Percentiles rank a stretch among this genome's conserved stretches.
These are phyloP conservation scores for Chaetomium fimeti DNA, from an alignment of 495 filamentous ascomycete genomes.

Conservation along the genomic window DNA sequence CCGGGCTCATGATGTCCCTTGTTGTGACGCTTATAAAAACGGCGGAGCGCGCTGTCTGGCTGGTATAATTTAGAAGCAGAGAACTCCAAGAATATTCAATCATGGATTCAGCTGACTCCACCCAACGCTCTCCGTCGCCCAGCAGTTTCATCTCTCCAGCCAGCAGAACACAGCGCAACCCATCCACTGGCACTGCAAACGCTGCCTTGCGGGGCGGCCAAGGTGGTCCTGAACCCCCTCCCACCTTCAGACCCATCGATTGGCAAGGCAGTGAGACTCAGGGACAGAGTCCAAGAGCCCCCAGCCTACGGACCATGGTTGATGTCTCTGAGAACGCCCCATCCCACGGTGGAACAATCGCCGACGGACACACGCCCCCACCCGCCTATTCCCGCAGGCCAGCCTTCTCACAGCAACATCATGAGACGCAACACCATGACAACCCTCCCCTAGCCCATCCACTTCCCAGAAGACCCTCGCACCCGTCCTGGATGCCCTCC, in stretches of 20 bases:
- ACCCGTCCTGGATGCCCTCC: neutral
- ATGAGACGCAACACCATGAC: neutral
- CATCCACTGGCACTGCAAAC: neutral
- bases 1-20: constrained; percentile 6
- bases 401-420: neutral
- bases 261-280: neutral
- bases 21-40: constrained; percentile 1
- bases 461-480: neutral
- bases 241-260: neutral
- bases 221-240: neutral
- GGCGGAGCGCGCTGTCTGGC: neutral
- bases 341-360: neutral
- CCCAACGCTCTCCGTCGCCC: constrained; percentile 14
- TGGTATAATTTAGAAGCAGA: neutral
- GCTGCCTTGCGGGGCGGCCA: neutral
- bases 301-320: neutral
- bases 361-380: neutral
- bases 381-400: neutral
- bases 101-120: neutral
- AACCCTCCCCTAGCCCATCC: neutral
- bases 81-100: neutral
- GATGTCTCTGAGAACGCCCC: neutral
- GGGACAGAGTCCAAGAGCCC: neutral
- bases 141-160: constrained; percentile 32
- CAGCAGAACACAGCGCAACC: neutral